Conservation (phyloP, 345 rosid genomes). For the Moringa oleifera region DNA sequence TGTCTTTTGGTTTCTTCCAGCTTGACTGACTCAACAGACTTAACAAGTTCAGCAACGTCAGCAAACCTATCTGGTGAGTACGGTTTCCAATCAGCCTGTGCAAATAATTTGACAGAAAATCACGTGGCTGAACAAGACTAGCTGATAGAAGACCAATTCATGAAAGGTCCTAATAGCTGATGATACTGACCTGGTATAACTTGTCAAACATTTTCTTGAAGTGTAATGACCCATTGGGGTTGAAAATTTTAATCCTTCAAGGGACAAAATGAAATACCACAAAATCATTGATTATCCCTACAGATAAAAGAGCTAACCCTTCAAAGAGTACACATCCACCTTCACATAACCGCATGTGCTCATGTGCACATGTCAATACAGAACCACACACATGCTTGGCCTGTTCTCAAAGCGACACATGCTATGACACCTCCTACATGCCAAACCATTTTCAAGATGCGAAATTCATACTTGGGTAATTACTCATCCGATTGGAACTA, state of each 20-base stretch:
- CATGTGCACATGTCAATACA: not conserved
- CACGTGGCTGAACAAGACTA: slow-evolving; percentile 4
- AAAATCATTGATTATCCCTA: not conserved
- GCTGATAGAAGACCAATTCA: not conserved
- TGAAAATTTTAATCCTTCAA: slow-evolving; percentile 82
- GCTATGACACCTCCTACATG: not conserved
- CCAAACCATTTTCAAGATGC: no score
- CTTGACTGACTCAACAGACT: slow-evolving; percentile 57
- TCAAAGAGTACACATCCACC: not conserved
- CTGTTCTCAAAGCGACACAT: not conserved
- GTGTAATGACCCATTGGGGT: slow-evolving; percentile 66
- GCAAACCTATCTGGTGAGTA: slow-evolving; percentile 64
- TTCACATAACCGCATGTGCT: not conserved
- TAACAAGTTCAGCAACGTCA: slow-evolving; percentile 65
- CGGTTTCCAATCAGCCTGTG: slow-evolving; percentile 91
- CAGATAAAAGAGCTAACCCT: not conserved
- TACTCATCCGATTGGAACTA: no score
- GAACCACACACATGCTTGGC: not conserved
- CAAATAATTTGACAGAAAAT: not conserved
- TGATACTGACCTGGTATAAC: slow-evolving; percentile 69
- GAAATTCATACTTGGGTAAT: not conserved
- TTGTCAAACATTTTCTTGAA: slow-evolving; percentile 80
- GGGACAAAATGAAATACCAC: not conserved
- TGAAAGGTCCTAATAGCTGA: not conserved
- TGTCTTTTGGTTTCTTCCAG: slow-evolving; percentile 51